Conservation (phyloP, 805 yeast genomes). For the Cyberlindnera americana region DNA sequence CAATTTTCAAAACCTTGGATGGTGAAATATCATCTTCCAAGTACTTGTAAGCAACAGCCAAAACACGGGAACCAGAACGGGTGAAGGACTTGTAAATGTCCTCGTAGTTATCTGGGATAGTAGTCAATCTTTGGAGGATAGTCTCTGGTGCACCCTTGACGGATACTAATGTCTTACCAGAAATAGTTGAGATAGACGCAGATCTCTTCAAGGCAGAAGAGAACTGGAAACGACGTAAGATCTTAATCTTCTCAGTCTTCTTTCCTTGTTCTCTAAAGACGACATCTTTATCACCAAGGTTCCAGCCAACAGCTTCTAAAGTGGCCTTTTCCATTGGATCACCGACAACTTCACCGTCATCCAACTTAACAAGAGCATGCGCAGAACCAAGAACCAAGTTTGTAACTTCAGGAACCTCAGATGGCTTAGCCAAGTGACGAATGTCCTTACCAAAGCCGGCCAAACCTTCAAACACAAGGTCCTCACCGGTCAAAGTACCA, state of each 20-base stretch:
- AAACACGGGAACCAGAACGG: constrained; percentile 92
- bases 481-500: constrained; percentile 97
- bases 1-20: constrained; percentile 51
- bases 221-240: constrained; percentile 93
- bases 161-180: constrained; percentile 64
- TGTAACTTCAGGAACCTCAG: constrained; percentile 68
- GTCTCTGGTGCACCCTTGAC: constrained; percentile 99
- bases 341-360: constrained; percentile 97
- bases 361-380: constrained; percentile 90
- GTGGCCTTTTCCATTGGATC: constrained; percentile 99
- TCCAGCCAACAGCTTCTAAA: constrained; percentile 82
- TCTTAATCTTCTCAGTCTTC: constrained; percentile 49
- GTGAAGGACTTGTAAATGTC: constrained; percentile 85
- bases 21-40: constrained; percentile 50
- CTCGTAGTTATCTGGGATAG: constrained; percentile 77
- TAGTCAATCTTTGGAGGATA: constrained; percentile 66
- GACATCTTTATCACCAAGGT: constrained; percentile 69
- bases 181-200: constrained; percentile 68
- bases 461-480: constrained; percentile 91
- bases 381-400: constrained; percentile 84
- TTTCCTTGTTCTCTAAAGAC: constrained; percentile 45
- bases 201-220: constrained; percentile 95
- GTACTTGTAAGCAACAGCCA: constrained; percentile 87
- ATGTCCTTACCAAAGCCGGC: constrained; percentile 69
- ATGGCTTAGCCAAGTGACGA: constrained; percentile 48